Evolutionary conservation across 106 monocot genomes (phyloP).

Genomic region (Allium cepa): DNA sequence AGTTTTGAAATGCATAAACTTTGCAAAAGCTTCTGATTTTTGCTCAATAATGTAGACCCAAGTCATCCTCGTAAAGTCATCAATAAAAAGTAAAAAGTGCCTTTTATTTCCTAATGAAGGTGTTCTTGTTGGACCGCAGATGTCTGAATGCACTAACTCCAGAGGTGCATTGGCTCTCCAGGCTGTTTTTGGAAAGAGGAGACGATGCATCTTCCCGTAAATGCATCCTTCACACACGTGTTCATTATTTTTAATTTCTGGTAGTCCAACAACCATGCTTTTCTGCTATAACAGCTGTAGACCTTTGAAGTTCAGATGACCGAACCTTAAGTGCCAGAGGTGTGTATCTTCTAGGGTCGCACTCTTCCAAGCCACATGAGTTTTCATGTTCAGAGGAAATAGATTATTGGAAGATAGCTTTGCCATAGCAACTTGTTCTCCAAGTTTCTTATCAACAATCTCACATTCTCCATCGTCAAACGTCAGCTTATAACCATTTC

Average conservation of each 20-base stretch:
- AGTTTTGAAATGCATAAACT: background rate
- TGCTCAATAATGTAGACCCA: background rate
- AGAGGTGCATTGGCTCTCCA: background rate
- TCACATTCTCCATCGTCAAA: constrained; percentile 1
- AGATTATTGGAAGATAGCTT: constrained; percentile 4
- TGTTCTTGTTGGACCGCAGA: background rate
- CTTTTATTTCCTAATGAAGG: background rate
- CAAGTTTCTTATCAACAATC: background rate
- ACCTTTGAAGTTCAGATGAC: background rate
- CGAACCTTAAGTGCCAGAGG: background rate
- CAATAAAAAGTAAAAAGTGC: constrained; percentile 4
- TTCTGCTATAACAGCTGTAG: background rate
- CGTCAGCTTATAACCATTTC: background rate
- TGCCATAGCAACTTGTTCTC: background rate
- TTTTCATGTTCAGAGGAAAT: background rate
- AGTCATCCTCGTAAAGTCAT: constrained; percentile 1
- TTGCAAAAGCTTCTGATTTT: background rate
- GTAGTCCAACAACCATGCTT: background rate
- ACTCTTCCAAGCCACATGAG: background rate
- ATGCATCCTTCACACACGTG: constrained; percentile 2
- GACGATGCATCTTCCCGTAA: background rate
- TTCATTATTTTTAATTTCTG: background rate
- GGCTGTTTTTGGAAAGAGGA: background rate
- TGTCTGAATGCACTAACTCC: background rate
- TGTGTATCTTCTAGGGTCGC: background rate